Evolutionary conservation across 2,329 filamentous ascomycete genomes (phyloP).

Genomic region (Hortaea werneckii): DNA sequence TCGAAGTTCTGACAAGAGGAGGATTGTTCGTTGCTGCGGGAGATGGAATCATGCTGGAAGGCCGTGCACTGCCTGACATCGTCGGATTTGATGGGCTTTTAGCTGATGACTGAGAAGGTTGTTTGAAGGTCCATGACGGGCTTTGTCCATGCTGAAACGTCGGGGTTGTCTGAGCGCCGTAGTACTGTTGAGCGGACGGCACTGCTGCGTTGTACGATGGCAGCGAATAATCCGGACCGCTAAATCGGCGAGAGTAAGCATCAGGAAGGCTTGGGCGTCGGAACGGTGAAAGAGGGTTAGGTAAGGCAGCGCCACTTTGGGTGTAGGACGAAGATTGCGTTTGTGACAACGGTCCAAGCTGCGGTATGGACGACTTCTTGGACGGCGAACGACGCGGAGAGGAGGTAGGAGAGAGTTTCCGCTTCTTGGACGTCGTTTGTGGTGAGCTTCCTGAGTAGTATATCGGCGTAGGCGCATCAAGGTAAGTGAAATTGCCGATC

Average conservation of each 20-base stretch:
- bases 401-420: conserved; percentile 45
- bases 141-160: conserved; percentile 24
- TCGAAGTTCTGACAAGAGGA: conserved; percentile 57
- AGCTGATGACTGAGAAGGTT: conserved; percentile 9
- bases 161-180: conserved; percentile 16
- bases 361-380: conserved; percentile 31
- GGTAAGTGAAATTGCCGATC: conserved; percentile 54
- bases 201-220: conserved; percentile 17
- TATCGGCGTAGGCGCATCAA: conserved; percentile 14
- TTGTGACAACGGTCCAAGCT: conserved; percentile 26
- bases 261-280: conserved; percentile 27
- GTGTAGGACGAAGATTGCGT: conserved; percentile 22
- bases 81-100: conserved; percentile 20
- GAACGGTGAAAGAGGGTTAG: conserved; percentile 29
- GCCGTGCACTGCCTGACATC: conserved; percentile 15
- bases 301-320: conserved; percentile 20
- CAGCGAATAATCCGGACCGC: conserved; percentile 22
- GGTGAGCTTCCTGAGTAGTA: conserved; percentile 22
- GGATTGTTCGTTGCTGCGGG: conserved; percentile 41
- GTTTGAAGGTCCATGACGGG: conserved; percentile 24
- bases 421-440: conserved; percentile 38
- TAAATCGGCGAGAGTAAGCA: conserved; percentile 29
- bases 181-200: conserved; percentile 16
- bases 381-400: conserved; percentile 37
- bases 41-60: conserved; percentile 32